These are phyloP conservation scores for Boletus pseudo-olivaceus DNA, from an alignment of 768 basidiomycete genomes.

Conservation along the genomic window DNA sequence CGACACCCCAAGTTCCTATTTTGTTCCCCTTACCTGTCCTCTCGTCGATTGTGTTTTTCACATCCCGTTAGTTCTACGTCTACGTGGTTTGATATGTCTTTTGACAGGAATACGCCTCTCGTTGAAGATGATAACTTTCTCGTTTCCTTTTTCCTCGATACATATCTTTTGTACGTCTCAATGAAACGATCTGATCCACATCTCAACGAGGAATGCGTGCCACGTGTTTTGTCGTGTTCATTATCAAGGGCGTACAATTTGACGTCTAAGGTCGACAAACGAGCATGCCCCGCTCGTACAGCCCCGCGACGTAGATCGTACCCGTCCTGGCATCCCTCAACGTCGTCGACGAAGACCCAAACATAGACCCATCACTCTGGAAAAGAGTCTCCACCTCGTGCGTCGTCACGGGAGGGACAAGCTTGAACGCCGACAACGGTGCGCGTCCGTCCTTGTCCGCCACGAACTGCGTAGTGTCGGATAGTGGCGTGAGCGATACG, in stretches of 20 bases:
- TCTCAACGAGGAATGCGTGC: neutral
- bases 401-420: slow-evolving; percentile 34
- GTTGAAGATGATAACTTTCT: neutral
- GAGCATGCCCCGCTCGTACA: slow-evolving; percentile 56
- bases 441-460: neutral
- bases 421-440: slow-evolving; percentile 45
- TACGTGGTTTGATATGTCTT: neutral
- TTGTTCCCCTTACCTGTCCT: neutral
- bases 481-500: slow-evolving; percentile 37
- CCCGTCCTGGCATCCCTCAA: slow-evolving; percentile 49
- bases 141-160: neutral
- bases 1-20: slow-evolving; percentile 13
- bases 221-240: neutral
- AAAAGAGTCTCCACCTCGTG: slow-evolving; percentile 60
- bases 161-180: slow-evolving; percentile 14
- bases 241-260: neutral
- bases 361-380: slow-evolving; percentile 67
- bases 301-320: slow-evolving; percentile 49
- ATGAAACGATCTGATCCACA: neutral
- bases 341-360: slow-evolving; percentile 51
- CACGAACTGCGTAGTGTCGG: neutral
- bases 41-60: neutral
- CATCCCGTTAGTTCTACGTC: neutral
- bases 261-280: slow-evolving; percentile 38
- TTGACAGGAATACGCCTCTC: slow-evolving; percentile 4